Evolutionary conservation across 768 basidiomycete genomes (phyloP).

Genomic region (Pisolithus tinctorius): DNA sequence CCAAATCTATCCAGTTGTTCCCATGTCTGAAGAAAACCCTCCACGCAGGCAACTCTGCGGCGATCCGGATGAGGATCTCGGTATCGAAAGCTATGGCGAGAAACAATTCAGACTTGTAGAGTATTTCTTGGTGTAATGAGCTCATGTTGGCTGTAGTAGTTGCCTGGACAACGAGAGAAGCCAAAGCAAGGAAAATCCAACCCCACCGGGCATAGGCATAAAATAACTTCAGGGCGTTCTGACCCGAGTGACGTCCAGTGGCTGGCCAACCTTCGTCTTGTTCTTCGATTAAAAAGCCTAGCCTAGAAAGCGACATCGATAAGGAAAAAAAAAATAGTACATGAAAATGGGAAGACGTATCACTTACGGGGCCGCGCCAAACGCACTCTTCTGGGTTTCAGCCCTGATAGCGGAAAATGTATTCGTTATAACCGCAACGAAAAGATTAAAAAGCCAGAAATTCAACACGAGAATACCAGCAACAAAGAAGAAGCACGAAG

Average conservation of each 20-base stretch:
- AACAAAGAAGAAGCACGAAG: constrained; percentile 86
- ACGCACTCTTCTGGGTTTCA: constrained; percentile 86
- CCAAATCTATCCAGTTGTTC: constrained; percentile 67
- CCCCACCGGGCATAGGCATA: constrained; percentile 58
- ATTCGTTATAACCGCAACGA: constrained; percentile 94
- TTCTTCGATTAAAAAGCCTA: constrained; percentile 41
- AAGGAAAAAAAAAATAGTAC: not conserved
- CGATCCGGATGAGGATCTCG: constrained; percentile 74
- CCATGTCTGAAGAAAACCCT: constrained; percentile 58
- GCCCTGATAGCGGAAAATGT: constrained; percentile 84
- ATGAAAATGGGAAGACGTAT: not conserved
- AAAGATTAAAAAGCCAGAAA: constrained; percentile 89
- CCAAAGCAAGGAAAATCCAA: constrained; percentile 72
- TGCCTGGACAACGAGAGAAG: constrained; percentile 67
- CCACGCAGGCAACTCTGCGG: constrained; percentile 76
- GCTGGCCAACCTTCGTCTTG: constrained; percentile 58
- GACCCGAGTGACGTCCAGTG: constrained; percentile 36
- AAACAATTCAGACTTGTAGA: constrained; percentile 63
- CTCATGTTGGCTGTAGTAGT: constrained; percentile 51
- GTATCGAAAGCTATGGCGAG: constrained; percentile 83
- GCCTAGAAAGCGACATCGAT: constrained; percentile 18
- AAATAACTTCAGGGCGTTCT: constrained; percentile 47
- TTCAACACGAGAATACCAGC: constrained; percentile 80
- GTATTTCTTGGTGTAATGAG: constrained; percentile 35
- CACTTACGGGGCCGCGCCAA: constrained; percentile 56